Percentiles rank a stretch among this genome's conserved stretches.
phyloP scores from a whole-genome alignment of 106 monocot genomes.

The Iris macrosiphon region DNA sequence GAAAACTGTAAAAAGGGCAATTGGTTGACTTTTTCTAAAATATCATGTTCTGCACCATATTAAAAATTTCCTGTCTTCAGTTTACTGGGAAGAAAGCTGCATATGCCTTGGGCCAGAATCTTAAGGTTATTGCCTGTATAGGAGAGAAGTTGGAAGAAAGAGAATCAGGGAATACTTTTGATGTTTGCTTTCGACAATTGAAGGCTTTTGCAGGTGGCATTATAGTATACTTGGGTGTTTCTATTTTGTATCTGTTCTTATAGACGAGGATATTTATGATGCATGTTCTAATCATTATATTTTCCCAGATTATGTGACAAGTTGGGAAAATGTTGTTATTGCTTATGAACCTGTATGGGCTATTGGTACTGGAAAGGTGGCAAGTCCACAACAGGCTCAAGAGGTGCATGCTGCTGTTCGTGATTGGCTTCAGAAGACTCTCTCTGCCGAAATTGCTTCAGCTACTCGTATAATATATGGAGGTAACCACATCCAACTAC shows the following conservation, averaged over 20 bases:
- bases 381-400: slow-evolving; percentile 91
- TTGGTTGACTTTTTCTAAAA: too few species aligned
- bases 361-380: slow-evolving; percentile 98
- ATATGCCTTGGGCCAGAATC: slow-evolving; percentile 87
- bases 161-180: slow-evolving; percentile 97
- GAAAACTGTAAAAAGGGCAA: too few species aligned
- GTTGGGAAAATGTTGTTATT: slow-evolving; percentile 84
- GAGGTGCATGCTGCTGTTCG: slow-evolving; percentile 89
- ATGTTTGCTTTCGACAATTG: slow-evolving; percentile 88
- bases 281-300: not conserved
- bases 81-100: slow-evolving; percentile 99
- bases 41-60: not conserved
- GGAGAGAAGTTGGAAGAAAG: slow-evolving; percentile 96
- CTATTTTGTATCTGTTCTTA: not conserved
- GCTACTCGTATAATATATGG: slow-evolving; percentile 88
- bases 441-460: slow-evolving; percentile 83
- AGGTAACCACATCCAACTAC: too few species aligned
- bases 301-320: slow-evolving; percentile 57
- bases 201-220: slow-evolving; percentile 90
- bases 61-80: slow-evolving; percentile 28
- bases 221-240: not conserved
- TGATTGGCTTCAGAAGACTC: slow-evolving; percentile 91
- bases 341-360: slow-evolving; percentile 99
- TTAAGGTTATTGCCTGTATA: slow-evolving; percentile 94
- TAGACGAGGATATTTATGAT: too few species aligned